Base-by-base conservation (phyloP, 768 basidiomycete genomes). In the Suillus clintonianus region DNA sequence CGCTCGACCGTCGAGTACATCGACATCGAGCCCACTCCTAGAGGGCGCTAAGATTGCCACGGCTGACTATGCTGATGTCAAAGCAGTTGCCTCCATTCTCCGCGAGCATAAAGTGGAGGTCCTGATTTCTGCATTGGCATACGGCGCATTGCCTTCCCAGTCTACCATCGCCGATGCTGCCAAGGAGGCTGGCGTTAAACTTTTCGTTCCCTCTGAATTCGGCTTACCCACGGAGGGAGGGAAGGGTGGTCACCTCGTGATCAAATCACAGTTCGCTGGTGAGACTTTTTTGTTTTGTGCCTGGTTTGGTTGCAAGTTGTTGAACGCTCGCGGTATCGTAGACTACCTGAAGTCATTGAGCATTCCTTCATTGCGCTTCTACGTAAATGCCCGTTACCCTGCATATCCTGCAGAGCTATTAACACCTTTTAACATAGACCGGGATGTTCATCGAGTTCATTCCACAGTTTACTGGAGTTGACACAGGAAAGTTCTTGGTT, bases 121-220 rank as follows among this genome's bases (percentile, higher is more conserved):
- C 15, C 65, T 79, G 42, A 48, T 79, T 41, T 79, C 77, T 15
- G 72, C 76, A 7, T 45, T 79, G 43, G 72, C 74, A 17, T 71
- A 68, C 3, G 71, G 67, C 8, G 78, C 69, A 8, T 65, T 74
- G 15, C 47, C 60, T 3, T 66, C 65, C 7, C 77, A 78, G 58
- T 66, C 65, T 32, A 48, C 65, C 2, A 61, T 80, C 41, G 78
- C 73, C 15, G 73, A 76, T 8, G 79, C 79, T 15, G 76, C 80
- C 30, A 77, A 77, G 61, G 68, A 67, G 42, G 79, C 78, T 0
- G 73, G 70, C 1, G 77, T 80, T 22, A 76, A 77, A 64, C 45
- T 81, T 55, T 79, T 80, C 55, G 77, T 77, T n/a, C 77, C 79
- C 14, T 74, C 73, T 22, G 79, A 80, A 61, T 80, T 68, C 36